These are phyloP conservation scores for Trichosanthes truncata DNA, from an alignment of 306 rosid species.

Conservation along the genomic window DNA sequence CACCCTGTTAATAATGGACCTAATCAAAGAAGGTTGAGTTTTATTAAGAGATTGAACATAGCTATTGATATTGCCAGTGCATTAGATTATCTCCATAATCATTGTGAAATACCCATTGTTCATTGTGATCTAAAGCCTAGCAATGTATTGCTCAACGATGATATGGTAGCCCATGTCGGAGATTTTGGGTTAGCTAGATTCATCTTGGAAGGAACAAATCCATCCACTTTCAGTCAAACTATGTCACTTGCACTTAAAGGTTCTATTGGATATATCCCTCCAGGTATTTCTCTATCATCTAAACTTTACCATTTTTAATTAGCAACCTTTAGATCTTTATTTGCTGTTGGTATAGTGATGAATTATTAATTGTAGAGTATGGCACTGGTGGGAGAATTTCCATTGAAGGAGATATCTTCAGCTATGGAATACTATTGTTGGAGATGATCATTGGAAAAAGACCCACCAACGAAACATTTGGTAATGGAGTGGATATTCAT, in stretches of 20 bases:
- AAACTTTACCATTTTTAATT: neutral
- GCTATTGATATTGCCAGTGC: neutral
- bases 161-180: conserved; percentile 20
- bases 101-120: conserved; percentile 18
- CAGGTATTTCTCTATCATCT: conserved; percentile 15
- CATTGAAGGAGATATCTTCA: conserved; percentile 18
- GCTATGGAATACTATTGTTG: conserved; percentile 22
- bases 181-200: conserved; percentile 18
- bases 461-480: conserved; percentile 17
- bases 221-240: neutral
- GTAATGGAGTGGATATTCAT: conserved; percentile 16
- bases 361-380: conserved; percentile 9
- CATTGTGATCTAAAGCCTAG: conserved; percentile 30
- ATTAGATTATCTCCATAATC: conserved; percentile 19
- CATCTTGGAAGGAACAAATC: conserved; percentile 9
- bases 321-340: no score
- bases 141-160: conserved; percentile 3
- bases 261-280: conserved; percentile 27
- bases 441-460: conserved; percentile 24
- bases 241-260: conserved; percentile 12
- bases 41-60: neutral
- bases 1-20: neutral
- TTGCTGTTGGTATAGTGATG: neutral
- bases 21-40: neutral
- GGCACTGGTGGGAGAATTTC: conserved; percentile 22